These are phyloP conservation scores for Kentomonas sorsogonicus DNA, from an alignment of 208 protist species.

Conservation along the genomic window DNA sequence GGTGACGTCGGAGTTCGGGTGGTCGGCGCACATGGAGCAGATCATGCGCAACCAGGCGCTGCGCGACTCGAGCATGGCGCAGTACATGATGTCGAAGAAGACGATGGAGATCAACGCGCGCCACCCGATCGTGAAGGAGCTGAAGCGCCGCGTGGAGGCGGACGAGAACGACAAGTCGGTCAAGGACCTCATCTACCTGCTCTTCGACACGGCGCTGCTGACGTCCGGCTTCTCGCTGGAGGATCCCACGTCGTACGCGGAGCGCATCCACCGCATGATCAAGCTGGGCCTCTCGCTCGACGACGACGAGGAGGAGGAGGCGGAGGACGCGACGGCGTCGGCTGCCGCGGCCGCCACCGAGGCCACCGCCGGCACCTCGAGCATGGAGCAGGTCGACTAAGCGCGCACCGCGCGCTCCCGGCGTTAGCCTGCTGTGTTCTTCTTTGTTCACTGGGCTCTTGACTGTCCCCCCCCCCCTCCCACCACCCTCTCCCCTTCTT, in stretches of 20 bases:
- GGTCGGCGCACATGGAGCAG: slow-evolving; percentile 99
- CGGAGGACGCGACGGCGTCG: slow-evolving; percentile 16
- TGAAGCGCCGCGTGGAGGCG: slow-evolving; percentile 89
- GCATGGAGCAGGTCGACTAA: slow-evolving; percentile 96
- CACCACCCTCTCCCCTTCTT: slow-evolving; percentile 1
- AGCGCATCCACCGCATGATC: slow-evolving; percentile 98
- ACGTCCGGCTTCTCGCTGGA: slow-evolving; percentile 98
- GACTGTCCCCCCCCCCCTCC: background rate
- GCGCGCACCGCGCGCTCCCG: background rate
- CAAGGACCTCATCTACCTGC: slow-evolving; percentile 97
- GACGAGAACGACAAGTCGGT: slow-evolving; percentile 95
- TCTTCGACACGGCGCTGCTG: slow-evolving; percentile 98
- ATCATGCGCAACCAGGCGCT: slow-evolving; percentile 99
- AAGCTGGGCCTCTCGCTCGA: slow-evolving; percentile 95
- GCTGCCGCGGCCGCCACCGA: slow-evolving; percentile 41
- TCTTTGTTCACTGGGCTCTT: background rate
- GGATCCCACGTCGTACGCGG: slow-evolving; percentile 92
- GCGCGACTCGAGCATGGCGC: slow-evolving; percentile 93
- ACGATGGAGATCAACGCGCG: slow-evolving; percentile 98
- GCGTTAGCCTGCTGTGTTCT: too few relatives aligned
- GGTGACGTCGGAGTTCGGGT: slow-evolving; percentile 98
- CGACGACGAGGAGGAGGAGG: slow-evolving; percentile 54
- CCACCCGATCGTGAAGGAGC: slow-evolving; percentile 95
- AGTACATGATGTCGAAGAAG: slow-evolving; percentile 98
- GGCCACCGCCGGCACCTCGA: slow-evolving; percentile 53